Evolutionary conservation across 306 rosid genomes (phyloP), one percentile per base, ranked within the genome.

Genomic region (Glycine latifolia): DNA sequence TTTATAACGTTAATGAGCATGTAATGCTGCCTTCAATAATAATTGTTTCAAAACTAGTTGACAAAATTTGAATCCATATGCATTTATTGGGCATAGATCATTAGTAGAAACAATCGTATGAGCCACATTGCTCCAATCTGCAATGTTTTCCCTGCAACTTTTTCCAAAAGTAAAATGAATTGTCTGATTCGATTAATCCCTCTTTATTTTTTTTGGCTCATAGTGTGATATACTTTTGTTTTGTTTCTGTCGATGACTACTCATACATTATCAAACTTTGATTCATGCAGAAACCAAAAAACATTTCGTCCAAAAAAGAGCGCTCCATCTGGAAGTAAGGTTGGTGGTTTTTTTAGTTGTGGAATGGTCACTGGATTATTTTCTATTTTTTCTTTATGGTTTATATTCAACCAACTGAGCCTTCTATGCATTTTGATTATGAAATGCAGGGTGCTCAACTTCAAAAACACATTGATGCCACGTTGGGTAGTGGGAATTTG

Each of bases 401-500:
- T 50, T 31, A 47, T 50, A 15, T 31, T 53, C 5, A 13, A 69
- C 33, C 37, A n/a, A 8, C 50, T 77, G 58, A 47, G 14, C 26
- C 14, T 79, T 60, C 12, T 37, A 46, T 54, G 71, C 81, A 47
- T 79, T 16, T 44, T 73, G 49, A 77, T 70, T 62, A 33, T 48
- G 15, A 58, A 82, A 83, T 89, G 46, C 67, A 94, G 97, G 98
- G 97, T 20, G 98, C 97, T 77, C 97, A 94, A 78, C 94, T 94
- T 81, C 94, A 92, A 72, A 89, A 85, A 73, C 95, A 91, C 66
- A 94, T 94, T 5, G 97, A 94, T 91, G 91, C 95, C 44, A 91
- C 98, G 26, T 89, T 94, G 84, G 97, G 98, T 35, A 92, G 95
- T 89, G 98, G 98, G 9, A 92, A 94, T 84, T 83, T 94, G 81